Conservation (phyloP, 2,329 filamentous ascomycete genomes). For the Exophiala viscosa region DNA sequence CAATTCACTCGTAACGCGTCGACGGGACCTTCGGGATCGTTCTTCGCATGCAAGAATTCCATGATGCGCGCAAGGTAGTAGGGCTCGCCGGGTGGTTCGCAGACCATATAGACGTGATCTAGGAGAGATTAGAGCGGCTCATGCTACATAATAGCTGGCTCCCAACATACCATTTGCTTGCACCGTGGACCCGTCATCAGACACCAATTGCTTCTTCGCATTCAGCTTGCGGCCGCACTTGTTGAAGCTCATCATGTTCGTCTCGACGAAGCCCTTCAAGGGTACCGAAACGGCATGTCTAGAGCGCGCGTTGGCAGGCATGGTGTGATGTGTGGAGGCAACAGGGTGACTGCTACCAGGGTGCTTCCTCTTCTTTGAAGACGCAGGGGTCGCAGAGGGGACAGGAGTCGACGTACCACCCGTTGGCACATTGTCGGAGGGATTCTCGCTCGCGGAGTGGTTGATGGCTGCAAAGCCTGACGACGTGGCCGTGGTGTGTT, state of each 20-base stretch:
- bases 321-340: slow-evolving; percentile 31
- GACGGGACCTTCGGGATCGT: slow-evolving; percentile 67
- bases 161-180: slow-evolving; percentile 72
- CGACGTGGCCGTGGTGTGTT: slow-evolving; percentile 1
- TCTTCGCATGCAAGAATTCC: slow-evolving; percentile 87
- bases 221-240: slow-evolving; percentile 65
- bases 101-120: slow-evolving; percentile 93
- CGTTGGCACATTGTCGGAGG: slow-evolving; percentile 2
- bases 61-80: slow-evolving; percentile 98
- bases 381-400: slow-evolving; percentile 41
- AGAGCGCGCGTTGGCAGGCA: slow-evolving; percentile 34
- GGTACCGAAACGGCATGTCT: slow-evolving; percentile 31
- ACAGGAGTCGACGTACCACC: slow-evolving; percentile 46
- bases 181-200: slow-evolving; percentile 85
- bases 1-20: slow-evolving; percentile 93
- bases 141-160: too few species aligned
- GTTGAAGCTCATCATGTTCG: slow-evolving; percentile 87
- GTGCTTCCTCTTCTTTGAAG: slow-evolving; percentile 83
- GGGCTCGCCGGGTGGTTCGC: slow-evolving; percentile 93
- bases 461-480: slow-evolving; percentile 18
- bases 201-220: slow-evolving; percentile 68
- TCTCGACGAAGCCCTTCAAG: slow-evolving; percentile 47
- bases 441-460: slow-evolving; percentile 1
- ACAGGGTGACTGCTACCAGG: slow-evolving; percentile 42
- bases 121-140: slow-evolving; percentile 7